phyloP scores from a whole-genome alignment of 78 protist species.

The Monosiga brevicollis region DNA sequence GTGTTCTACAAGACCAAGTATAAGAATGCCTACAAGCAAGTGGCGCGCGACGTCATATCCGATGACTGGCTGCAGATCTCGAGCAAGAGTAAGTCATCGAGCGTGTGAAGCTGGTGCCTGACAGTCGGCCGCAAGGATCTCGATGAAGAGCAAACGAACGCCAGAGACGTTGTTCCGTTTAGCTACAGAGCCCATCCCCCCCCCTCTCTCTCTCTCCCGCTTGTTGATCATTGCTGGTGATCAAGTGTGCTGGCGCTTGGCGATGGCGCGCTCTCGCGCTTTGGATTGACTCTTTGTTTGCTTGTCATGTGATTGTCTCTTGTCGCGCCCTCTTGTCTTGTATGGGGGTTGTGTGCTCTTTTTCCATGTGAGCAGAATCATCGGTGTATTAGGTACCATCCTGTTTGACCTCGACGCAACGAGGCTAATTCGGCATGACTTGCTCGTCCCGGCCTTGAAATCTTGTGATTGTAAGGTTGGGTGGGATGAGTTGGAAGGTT shows the following conservation, averaged over 20 bases:
- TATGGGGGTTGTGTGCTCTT: neutral
- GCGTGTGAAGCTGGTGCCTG: neutral
- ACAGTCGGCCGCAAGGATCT: neutral
- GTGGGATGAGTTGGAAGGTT: too few relatives aligned
- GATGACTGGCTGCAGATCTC: neutral
- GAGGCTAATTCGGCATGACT: too few relatives aligned
- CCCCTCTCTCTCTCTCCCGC: neutral
- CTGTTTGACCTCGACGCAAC: too few relatives aligned
- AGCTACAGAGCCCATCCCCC: too few relatives aligned
- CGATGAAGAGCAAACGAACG: too few relatives aligned
- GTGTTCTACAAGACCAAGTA: neutral
- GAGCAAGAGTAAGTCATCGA: neutral
- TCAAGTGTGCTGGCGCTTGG: neutral
- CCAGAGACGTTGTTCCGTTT: too few relatives aligned
- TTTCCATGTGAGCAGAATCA: neutral
- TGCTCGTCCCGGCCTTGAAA: neutral
- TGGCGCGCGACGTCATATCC: neutral
- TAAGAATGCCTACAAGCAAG: neutral
- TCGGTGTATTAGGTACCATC: neutral
- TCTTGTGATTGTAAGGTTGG: neutral
- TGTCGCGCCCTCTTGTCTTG: neutral
- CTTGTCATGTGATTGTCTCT: too few relatives aligned
- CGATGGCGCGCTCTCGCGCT: too few relatives aligned
- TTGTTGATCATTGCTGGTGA: neutral
- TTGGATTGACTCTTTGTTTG: too few relatives aligned